A percentile compares a stretch with the other conserved stretches of the same genome.
Evolutionary conservation across 345 rosid genomes (phyloP).

Genomic region (Toxicodendron radicans): DNA sequence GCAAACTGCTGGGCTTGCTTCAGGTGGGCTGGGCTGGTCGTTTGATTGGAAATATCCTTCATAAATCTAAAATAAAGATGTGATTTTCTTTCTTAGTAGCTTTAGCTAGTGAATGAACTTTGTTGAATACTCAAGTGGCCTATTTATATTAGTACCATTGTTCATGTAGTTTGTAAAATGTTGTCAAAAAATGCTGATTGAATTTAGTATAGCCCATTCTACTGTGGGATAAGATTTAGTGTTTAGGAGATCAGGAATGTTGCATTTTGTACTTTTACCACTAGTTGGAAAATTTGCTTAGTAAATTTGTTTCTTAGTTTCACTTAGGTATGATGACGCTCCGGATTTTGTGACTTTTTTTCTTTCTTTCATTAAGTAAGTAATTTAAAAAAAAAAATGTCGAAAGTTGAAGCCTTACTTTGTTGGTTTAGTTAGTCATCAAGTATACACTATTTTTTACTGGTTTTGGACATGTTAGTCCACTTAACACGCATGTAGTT

Average conservation of each 20-base stretch:
- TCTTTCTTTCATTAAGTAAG: not conserved
- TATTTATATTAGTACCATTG: not conserved
- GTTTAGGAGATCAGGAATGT: not conserved
- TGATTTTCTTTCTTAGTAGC: not conserved
- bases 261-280: not conserved
- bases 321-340: not conserved
- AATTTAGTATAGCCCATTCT: not conserved
- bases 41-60: not conserved
- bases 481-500: no score
- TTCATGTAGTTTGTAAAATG: not conserved
- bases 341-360: not conserved
- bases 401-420: not conserved
- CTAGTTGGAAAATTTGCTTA: no score
- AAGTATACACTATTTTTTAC: not conserved
- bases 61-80: not conserved
- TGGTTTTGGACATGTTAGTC: not conserved
- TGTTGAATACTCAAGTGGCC: not conserved
- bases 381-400: not conserved
- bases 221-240: not conserved
- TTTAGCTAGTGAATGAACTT: not conserved
- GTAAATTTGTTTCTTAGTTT: not conserved
- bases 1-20: not conserved
- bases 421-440: not conserved
- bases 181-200: not conserved
- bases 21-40: not conserved